Evolutionary conservation across 345 rosid genomes (phyloP).

Genomic region (Balakata baccata): DNA sequence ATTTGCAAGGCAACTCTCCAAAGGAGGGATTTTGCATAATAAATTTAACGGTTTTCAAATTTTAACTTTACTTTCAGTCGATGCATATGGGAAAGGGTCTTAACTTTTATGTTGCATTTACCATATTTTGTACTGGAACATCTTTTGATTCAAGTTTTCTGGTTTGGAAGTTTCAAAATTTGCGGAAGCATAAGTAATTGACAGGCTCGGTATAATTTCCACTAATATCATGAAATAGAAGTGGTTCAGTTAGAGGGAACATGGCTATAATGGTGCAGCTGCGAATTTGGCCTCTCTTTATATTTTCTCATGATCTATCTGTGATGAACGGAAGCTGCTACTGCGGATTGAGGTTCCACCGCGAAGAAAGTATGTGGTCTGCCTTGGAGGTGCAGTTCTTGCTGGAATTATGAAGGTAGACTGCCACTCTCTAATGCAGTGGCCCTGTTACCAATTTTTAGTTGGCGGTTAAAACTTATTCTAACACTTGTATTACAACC

Average conservation of each 20-base stretch:
- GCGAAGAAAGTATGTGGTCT: conserved; percentile 97
- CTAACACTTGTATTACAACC: neutral
- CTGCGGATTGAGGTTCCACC: conserved; percentile 94
- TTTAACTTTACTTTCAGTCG: neutral
- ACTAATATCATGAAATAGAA: neutral
- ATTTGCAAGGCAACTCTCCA: neutral
- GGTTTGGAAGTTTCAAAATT: neutral
- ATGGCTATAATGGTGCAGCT: neutral
- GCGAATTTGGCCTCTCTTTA: neutral
- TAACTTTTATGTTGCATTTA: too few relatives aligned
- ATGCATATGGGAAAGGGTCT: neutral
- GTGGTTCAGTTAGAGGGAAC: neutral
- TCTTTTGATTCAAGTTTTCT: neutral
- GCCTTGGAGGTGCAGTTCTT: conserved; percentile 96
- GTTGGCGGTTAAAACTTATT: neutral
- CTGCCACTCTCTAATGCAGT: conserved; percentile 9
- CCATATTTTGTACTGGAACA: too few relatives aligned
- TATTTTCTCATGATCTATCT: conserved; percentile 11
- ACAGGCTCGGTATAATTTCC: neutral
- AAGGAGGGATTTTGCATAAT: neutral
- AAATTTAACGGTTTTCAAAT: neutral
- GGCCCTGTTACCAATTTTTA: neutral
- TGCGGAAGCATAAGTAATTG: neutral
- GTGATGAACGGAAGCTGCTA: conserved; percentile 60
- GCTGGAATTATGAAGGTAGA: conserved; percentile 97